Conservation (phyloP, 116 monocot species). For the Thalassia testudinum region DNA sequence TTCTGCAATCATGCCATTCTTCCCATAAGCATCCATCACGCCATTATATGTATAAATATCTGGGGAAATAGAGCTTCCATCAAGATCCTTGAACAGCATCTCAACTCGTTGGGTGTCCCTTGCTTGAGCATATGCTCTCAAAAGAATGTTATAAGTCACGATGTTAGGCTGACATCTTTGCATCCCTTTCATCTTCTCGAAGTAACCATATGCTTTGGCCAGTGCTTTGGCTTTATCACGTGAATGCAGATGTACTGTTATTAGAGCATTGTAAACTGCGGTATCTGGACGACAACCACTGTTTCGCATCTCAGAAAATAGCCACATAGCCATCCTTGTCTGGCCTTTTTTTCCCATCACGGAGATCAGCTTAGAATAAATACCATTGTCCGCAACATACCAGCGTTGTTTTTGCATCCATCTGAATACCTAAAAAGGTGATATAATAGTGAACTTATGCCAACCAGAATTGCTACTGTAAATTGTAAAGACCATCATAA, state of each 20-base stretch:
- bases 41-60: conserved; percentile 88
- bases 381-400: conserved; percentile 92
- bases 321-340: conserved; percentile 97
- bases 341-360: conserved; percentile 96
- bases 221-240: conserved; percentile 68
- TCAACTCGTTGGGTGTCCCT: conserved; percentile 63
- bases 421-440: conserved; percentile 87
- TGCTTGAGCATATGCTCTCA: conserved; percentile 84
- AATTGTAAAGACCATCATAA: too few relatives aligned
- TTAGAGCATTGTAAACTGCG: conserved; percentile 90
- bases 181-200: conserved; percentile 84
- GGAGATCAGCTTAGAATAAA: conserved; percentile 89
- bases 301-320: conserved; percentile 91
- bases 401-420: conserved; percentile 98
- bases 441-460: too few relatives aligned
- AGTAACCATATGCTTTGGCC: conserved; percentile 63
- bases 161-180: conserved; percentile 79
- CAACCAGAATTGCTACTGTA: too few relatives aligned
- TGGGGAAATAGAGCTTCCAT: conserved; percentile 38
- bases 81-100: conserved; percentile 65
- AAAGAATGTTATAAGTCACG: conserved; percentile 87
- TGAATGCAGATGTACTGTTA: conserved; percentile 80
- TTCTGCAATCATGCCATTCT: conserved; percentile 70
- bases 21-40: conserved; percentile 91
- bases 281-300: conserved; percentile 90